Evolutionary conservation across 108 stramenopile species (phyloP).

Genomic region (Thalassiosira profunda): DNA sequence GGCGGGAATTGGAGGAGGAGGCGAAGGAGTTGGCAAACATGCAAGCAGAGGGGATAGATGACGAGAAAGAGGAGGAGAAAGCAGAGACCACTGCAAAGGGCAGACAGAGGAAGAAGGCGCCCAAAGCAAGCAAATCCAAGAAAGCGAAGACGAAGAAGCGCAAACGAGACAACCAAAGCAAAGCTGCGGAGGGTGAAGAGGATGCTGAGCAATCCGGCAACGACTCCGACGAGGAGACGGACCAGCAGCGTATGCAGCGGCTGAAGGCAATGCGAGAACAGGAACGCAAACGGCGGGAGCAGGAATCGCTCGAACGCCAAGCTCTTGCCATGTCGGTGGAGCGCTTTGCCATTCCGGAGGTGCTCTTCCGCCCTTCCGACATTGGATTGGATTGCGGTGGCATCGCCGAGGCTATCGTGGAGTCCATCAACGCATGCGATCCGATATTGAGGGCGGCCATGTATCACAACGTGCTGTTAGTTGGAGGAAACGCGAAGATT

Average conservation of each 20-base stretch:
- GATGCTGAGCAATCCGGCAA: conserved; percentile 20
- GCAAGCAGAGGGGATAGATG: conserved; percentile 3
- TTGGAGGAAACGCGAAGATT: conserved; percentile 87
- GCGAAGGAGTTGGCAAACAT: conserved; percentile 31
- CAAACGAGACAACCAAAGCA: conserved; percentile 8
- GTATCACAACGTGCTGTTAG: conserved; percentile 82
- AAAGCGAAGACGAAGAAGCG: conserved; percentile 8
- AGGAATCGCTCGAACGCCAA: conserved; percentile 75
- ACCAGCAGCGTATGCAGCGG: conserved; percentile 64
- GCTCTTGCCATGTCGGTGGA: conserved; percentile 85
- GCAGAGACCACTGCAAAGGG: conserved; percentile 3
- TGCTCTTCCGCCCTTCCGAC: conserved; percentile 93
- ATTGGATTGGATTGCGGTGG: conserved; percentile 90
- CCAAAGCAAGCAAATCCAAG: not conserved
- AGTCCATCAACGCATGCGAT: conserved; percentile 82
- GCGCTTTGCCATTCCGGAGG: conserved; percentile 93
- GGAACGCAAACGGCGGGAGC: conserved; percentile 64
- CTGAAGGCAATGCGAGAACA: conserved; percentile 63
- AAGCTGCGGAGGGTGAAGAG: conserved; percentile 22
- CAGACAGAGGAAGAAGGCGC: conserved; percentile 8
- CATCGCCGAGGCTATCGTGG: conserved; percentile 81
- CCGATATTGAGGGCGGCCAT: conserved; percentile 70
- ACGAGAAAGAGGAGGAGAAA: conserved; percentile 21
- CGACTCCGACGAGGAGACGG: conserved; percentile 78
- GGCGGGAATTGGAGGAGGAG: conserved; percentile 36